These are phyloP conservation scores for Colletotrichum sansevieriae DNA, from an alignment of 2,329 filamentous ascomycete species.

Conservation along the genomic window DNA sequence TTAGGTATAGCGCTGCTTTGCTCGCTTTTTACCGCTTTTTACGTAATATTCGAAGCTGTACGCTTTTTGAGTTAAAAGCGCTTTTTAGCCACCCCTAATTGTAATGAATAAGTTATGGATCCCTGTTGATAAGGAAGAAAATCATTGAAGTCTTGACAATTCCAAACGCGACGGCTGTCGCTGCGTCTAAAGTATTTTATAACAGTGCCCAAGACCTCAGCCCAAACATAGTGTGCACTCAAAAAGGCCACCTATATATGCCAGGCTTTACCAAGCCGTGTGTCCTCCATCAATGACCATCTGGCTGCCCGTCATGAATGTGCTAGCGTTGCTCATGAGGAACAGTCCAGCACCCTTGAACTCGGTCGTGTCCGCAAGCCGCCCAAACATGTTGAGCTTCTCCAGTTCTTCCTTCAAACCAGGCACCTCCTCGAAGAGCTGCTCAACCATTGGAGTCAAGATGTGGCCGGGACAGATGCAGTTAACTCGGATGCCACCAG, in stretches of 20 bases:
- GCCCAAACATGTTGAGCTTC: conserved; percentile 79
- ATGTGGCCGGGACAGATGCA: conserved; percentile 51
- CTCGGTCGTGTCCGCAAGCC: conserved; percentile 68
- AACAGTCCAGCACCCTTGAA: conserved; percentile 73
- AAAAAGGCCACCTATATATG: too few species aligned
- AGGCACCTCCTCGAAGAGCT: conserved; percentile 77
- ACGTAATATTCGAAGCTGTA: too few species aligned
- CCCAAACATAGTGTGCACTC: too few species aligned
- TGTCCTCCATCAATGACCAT: conserved; percentile 70
- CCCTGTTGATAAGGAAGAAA: too few species aligned
- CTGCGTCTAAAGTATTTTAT: neutral
- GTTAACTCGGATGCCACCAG: conserved; percentile 72
- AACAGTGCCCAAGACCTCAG: too few species aligned
- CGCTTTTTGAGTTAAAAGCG: too few species aligned
- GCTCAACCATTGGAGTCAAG: conserved; percentile 78
- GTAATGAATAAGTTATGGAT: too few species aligned
- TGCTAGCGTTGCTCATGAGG: conserved; percentile 71
- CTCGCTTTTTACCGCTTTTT: too few species aligned
- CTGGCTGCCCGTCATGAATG: conserved; percentile 72
- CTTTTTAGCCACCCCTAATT: too few species aligned
- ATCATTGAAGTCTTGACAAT: too few species aligned
- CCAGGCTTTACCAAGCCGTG: conserved; percentile 60
- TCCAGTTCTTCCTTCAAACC: conserved; percentile 73
- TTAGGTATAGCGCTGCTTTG: too few species aligned
- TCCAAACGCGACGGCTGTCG: too few species aligned